phyloP scores from a whole-genome alignment of 169 alveolate species.

The Cryptosporidium viatorum region DNA sequence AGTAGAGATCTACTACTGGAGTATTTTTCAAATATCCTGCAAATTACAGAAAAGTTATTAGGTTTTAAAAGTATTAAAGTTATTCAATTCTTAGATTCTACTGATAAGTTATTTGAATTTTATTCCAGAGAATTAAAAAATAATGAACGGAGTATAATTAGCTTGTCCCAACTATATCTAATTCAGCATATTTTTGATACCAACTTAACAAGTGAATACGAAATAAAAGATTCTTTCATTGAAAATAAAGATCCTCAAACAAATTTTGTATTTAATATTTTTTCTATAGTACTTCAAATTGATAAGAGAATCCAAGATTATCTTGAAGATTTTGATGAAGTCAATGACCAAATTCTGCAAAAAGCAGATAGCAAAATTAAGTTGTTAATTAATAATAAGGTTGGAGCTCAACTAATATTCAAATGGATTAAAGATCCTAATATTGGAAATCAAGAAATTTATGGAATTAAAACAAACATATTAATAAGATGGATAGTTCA shows the following conservation, averaged over 20 bases:
- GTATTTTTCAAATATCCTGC: conserved; percentile 29
- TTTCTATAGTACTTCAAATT: conserved; percentile 18
- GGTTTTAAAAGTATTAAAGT: neutral
- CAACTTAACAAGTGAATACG: neutral
- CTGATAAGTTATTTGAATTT: conserved; percentile 54
- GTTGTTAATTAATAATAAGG: conserved; percentile 21
- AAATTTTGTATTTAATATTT: conserved; percentile 5
- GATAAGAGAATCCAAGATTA: conserved; percentile 1
- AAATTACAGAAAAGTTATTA: neutral
- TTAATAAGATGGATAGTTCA: conserved; percentile 27
- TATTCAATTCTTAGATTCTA: conserved; percentile 13
- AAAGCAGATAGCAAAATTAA: conserved; percentile 12
- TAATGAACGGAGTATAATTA: conserved; percentile 2
- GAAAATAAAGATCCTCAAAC: neutral
- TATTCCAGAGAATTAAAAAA: conserved; percentile 17
- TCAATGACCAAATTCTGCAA: neutral
- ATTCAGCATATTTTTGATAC: conserved; percentile 11
- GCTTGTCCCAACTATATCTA: conserved; percentile 17
- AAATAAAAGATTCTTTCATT: neutral
- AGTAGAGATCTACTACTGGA: conserved; percentile 19
- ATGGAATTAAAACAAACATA: conserved; percentile 4
- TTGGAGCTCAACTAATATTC: conserved; percentile 34
- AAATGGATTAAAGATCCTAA: conserved; percentile 30
- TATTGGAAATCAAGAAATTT: neutral
- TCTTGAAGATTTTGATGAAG: conserved; percentile 27